Evolutionary conservation across 2,329 filamentous ascomycete genomes (phyloP).

Genomic region (Talaromyces sp.): DNA sequence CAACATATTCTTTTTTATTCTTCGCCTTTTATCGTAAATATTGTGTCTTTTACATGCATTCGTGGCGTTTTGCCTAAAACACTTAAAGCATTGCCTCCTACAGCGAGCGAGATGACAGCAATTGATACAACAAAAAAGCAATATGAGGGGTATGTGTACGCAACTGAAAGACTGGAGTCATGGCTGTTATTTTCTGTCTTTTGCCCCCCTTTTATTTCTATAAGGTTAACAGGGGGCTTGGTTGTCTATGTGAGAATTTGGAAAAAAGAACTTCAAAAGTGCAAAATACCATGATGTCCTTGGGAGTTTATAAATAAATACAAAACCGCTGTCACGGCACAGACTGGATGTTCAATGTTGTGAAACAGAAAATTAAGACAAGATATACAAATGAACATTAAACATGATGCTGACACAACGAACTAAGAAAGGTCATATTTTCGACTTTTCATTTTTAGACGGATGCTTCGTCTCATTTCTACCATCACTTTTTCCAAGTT

Average conservation of each 20-base stretch:
- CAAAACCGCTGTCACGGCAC: neutral
- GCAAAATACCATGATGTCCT: neutral
- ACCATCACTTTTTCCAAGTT: neutral
- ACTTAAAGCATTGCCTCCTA: neutral
- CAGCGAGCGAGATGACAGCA: neutral
- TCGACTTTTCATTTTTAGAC: neutral
- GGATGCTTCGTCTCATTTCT: neutral
- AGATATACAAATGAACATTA: neutral
- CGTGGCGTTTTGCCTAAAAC: slow-evolving; percentile 1
- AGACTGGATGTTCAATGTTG: neutral
- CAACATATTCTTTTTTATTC: neutral
- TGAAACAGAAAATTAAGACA: neutral
- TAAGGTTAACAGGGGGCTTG: neutral
- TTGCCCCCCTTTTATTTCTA: too few species aligned
- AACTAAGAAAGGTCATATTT: neutral
- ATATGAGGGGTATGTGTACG: neutral
- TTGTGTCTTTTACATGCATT: neutral
- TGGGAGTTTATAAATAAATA: neutral
- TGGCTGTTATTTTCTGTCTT: neutral
- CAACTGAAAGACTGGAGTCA: neutral
- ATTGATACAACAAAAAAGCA: neutral
- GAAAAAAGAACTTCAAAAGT: neutral
- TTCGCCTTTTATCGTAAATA: slow-evolving; percentile 1
- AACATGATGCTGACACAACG: neutral
- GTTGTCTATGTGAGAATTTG: neutral